Evolutionary conservation across 2,329 filamentous ascomycete genomes (phyloP).

Genomic region (Pseudogymnoascus sp.): DNA sequence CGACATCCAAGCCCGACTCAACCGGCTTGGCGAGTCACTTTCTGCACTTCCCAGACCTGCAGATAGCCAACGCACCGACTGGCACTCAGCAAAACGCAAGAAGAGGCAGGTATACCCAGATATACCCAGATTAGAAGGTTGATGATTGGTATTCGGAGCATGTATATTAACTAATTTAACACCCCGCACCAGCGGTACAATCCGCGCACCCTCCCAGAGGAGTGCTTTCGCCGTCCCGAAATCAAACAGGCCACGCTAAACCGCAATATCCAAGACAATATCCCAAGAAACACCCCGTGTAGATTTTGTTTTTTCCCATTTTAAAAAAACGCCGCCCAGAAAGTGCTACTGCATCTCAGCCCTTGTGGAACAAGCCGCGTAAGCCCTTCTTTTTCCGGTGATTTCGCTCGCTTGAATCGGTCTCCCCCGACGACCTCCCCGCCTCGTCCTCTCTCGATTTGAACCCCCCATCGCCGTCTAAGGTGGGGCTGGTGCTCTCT

Average conservation of each 20-base stretch:
- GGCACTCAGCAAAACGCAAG: background rate
- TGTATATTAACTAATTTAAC: background rate
- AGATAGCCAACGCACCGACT: background rate
- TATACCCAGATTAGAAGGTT: background rate
- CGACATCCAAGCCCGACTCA: background rate
- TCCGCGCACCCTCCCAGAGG: background rate
- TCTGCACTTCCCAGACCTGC: background rate
- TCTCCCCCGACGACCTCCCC: background rate
- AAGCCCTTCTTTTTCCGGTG: slow-evolving; percentile 9
- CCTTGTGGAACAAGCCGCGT: slow-evolving; percentile 15
- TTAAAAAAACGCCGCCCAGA: background rate
- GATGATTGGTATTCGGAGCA: background rate
- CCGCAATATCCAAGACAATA: background rate
- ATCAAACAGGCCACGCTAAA: background rate
- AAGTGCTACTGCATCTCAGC: slow-evolving; percentile 8
- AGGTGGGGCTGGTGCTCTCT: slow-evolving; percentile 13
- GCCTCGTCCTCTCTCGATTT: slow-evolving; percentile 18
- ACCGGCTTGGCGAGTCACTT: background rate
- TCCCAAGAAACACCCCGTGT: background rate
- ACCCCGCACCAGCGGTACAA: background rate
- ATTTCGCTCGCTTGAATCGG: background rate
- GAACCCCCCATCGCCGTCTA: slow-evolving; percentile 9
- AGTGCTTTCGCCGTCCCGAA: background rate
- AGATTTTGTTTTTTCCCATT: background rate
- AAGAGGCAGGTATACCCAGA: background rate